Conservation (phyloP, 75 land plant genomes). For the Selaginella moellendorffii region DNA sequence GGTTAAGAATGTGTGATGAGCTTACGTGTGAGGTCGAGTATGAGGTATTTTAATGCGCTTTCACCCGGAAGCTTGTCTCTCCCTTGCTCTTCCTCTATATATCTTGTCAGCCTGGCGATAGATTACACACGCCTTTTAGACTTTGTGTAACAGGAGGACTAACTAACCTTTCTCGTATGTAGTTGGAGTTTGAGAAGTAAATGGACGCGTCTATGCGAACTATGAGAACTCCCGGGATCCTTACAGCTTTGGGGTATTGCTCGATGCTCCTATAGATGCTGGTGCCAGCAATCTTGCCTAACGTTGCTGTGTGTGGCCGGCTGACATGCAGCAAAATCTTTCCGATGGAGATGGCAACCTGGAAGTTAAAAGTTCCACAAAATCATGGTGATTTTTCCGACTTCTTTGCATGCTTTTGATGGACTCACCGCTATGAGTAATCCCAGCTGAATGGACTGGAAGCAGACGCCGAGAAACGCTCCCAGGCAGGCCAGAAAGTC, state of each 20-base stretch:
- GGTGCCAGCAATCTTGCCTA: neutral
- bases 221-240: neutral
- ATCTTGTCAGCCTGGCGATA: slow-evolving; percentile 1
- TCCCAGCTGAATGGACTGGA: slow-evolving; percentile 1
- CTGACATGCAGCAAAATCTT: slow-evolving; percentile 2
- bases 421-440: slow-evolving; percentile 1
- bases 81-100: neutral
- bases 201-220: slow-evolving; percentile 5
- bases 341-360: slow-evolving; percentile 1
- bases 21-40: neutral
- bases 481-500: slow-evolving; percentile 6
- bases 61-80: neutral
- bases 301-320: slow-evolving; percentile 6
- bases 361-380: too few species aligned
- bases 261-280: neutral
- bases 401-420: too few species aligned
- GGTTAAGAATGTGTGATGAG: too few species aligned
- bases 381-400: neutral
- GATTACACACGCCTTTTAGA: neutral
- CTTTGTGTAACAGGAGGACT: neutral
- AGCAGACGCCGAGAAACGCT: neutral
- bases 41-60: slow-evolving; percentile 1
- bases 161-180: slow-evolving; percentile 9
- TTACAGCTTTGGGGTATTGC: slow-evolving; percentile 1
- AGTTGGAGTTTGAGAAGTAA: neutral